Conservation (phyloP, 164 flowering plant genomes). For the Chloranthus sessilifolius region DNA sequence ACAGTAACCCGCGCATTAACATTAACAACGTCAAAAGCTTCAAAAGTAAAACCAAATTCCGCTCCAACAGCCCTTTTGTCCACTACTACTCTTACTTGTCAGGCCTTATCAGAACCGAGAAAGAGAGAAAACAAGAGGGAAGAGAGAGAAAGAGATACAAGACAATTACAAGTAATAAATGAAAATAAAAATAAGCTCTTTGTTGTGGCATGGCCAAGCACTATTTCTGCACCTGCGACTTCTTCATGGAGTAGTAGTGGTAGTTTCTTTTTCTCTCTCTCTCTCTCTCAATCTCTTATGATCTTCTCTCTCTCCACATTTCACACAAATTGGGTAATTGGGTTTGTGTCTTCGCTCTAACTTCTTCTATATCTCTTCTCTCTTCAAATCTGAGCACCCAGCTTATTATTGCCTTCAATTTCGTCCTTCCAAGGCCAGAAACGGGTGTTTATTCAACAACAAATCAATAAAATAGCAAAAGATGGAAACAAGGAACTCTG, state of each 20-base stretch:
- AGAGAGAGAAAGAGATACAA: neutral
- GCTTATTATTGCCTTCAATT: constrained; percentile 8
- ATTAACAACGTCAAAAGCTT: constrained; percentile 11
- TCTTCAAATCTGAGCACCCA: no score
- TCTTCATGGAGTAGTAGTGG: no score
- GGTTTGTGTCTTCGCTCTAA: no score
- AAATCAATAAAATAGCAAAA: constrained; percentile 29
- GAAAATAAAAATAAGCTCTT: no score
- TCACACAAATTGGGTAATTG: no score
- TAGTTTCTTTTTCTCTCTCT: no score
- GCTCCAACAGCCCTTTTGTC: neutral
- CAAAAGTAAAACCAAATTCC: constrained; percentile 9
- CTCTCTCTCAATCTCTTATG: no score
- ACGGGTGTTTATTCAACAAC: constrained; percentile 34
- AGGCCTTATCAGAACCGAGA: no score
- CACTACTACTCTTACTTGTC: neutral
- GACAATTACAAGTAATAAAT: neutral
- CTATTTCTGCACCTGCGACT: no score
- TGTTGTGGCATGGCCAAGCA: no score
- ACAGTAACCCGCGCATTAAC: constrained; percentile 6
- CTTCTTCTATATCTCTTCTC: no score
- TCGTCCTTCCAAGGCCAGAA: constrained; percentile 16
- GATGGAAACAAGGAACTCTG: constrained; percentile 5
- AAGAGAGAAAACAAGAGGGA: neutral
- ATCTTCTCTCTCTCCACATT: no score